phyloP scores from a whole-genome alignment of 306 rosid species.

The Sphenostylis stenocarpa region DNA sequence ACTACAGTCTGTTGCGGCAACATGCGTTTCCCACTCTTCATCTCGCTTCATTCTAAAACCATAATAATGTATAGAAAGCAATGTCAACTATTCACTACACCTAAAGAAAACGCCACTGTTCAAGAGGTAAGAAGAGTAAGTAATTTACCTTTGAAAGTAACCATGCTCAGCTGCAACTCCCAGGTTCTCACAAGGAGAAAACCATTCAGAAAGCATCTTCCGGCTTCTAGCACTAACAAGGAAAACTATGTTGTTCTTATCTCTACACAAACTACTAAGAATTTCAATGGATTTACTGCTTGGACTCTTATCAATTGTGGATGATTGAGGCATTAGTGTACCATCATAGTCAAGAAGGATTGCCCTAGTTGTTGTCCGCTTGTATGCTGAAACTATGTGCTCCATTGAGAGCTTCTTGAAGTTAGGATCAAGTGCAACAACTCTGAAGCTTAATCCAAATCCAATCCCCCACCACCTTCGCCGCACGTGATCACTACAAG shows the following conservation, averaged over 20 bases:
- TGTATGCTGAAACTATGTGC: slow-evolving; percentile 73
- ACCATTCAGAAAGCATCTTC: slow-evolving; percentile 62
- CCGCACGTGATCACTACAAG: slow-evolving; percentile 70
- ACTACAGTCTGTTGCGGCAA: slow-evolving; percentile 56
- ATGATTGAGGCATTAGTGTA: slow-evolving; percentile 73
- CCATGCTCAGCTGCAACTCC: slow-evolving; percentile 93
- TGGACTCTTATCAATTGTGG: slow-evolving; percentile 73
- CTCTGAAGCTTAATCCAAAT: slow-evolving; percentile 82
- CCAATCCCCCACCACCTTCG: slow-evolving; percentile 90
- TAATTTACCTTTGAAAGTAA: slow-evolving; percentile 63
- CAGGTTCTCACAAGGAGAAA: slow-evolving; percentile 74
- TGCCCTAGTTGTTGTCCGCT: slow-evolving; percentile 60
- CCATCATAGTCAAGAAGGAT: slow-evolving; percentile 89
- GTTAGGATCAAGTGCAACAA: slow-evolving; percentile 83
- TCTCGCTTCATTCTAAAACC: slow-evolving; percentile 43
- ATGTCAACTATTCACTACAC: neutral
- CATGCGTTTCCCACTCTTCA: slow-evolving; percentile 71
- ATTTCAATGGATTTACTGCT: slow-evolving; percentile 51
- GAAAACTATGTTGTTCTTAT: slow-evolving; percentile 67
- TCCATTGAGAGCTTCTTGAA: slow-evolving; percentile 81
- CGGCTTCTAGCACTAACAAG: slow-evolving; percentile 78
- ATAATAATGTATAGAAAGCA: slow-evolving; percentile 2
- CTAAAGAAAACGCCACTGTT: neutral
- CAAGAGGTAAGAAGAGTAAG: neutral
- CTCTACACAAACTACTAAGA: slow-evolving; percentile 65